Conservation (phyloP, 2,329 filamentous ascomycete genomes). For the Teratosphaeria destructans region DNA sequence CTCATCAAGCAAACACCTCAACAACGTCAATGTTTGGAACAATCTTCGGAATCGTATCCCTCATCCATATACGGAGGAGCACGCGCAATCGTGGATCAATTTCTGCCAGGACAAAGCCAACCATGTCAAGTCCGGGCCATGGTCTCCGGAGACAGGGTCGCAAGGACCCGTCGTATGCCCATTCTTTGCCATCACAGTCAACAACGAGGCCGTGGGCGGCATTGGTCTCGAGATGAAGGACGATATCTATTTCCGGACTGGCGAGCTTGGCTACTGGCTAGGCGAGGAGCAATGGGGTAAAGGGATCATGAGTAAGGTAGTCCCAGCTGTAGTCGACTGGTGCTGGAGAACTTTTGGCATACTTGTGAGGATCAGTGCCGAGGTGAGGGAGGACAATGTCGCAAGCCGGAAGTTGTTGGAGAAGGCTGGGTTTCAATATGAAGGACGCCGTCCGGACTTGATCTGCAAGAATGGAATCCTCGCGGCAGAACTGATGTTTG, state of each 20-base stretch:
- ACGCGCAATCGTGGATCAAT: conserved; percentile 27
- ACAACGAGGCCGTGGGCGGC: conserved; percentile 25
- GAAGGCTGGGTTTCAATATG: conserved; percentile 28
- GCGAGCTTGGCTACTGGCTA: conserved; percentile 35
- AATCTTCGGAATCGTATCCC: conserved; percentile 31
- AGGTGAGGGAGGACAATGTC: conserved; percentile 23
- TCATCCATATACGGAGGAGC: conserved; percentile 27
- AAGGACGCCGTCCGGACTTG: conserved; percentile 27
- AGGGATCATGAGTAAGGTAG: conserved; percentile 22
- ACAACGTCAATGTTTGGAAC: conserved; percentile 24
- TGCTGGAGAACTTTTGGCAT: conserved; percentile 23
- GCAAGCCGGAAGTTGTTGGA: conserved; percentile 28
- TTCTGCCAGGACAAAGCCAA: conserved; percentile 12
- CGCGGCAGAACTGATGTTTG: conserved; percentile 25
- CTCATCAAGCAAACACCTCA: conserved; percentile 17
- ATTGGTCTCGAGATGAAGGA: conserved; percentile 25
- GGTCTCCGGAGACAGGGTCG: conserved; percentile 8
- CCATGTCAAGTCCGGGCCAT: conserved; percentile 10
- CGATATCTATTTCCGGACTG: conserved; percentile 28
- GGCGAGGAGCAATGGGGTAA: conserved; percentile 27
- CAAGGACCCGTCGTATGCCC: conserved; percentile 9
- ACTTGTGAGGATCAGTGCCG: conserved; percentile 22
- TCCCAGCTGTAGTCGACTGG: conserved; percentile 27
- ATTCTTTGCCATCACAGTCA: conserved; percentile 16
- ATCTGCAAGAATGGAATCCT: conserved; percentile 27